phyloP scores from a whole-genome alignment of 306 rosid genomes.

The Medicago arabica region DNA sequence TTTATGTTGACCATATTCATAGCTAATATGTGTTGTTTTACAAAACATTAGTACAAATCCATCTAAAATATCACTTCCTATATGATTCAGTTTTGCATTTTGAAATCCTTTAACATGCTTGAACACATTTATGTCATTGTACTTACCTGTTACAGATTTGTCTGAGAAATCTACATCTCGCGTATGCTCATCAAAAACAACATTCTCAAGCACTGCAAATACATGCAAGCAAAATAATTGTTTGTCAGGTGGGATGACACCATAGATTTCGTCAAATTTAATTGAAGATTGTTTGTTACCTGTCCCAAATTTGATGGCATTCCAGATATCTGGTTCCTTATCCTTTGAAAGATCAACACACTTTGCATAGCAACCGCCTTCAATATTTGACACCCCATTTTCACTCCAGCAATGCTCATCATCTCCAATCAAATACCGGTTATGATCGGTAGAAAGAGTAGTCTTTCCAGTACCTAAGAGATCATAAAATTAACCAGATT shows the following conservation, averaged over 20 bases:
- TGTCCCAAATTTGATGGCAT: neutral
- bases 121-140: neutral
- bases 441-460: neutral
- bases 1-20: neutral
- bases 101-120: neutral
- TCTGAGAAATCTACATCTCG: neutral
- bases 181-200: neutral
- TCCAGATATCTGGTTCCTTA: neutral
- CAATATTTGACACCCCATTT: neutral
- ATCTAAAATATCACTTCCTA: neutral
- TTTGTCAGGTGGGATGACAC: neutral
- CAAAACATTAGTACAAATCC: neutral
- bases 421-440: neutral
- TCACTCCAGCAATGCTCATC: conserved; percentile 1
- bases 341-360: neutral
- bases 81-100: neutral
- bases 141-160: neutral
- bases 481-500: neutral
- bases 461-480: neutral
- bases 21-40: too few relatives aligned
- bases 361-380: neutral
- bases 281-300: neutral
- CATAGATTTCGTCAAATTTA: neutral
- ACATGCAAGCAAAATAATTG: too few relatives aligned
- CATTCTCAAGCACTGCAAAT: neutral